Percentiles rank a stretch among this genome's conserved stretches.
These are phyloP conservation scores for Solanum megistacrolobum DNA, from an alignment of 257 asterid species.

Conservation along the genomic window DNA sequence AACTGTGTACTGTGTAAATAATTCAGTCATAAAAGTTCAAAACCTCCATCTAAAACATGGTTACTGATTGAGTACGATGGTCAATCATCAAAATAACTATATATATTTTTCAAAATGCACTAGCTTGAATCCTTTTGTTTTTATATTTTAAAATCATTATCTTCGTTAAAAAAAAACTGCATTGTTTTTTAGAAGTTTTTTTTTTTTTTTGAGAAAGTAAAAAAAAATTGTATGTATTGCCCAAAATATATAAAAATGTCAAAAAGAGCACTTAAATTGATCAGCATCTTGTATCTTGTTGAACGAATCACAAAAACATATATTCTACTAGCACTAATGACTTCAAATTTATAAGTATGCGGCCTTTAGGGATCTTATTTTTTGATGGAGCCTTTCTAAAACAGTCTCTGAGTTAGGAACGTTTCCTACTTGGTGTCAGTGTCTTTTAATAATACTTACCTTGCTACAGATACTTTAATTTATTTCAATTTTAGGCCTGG, in stretches of 20 bases:
- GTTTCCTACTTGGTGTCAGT: background rate
- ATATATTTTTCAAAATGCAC: background rate
- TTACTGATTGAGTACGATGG: background rate
- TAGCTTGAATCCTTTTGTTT: background rate
- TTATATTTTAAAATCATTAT: background rate
- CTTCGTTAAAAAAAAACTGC: background rate
- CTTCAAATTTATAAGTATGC: background rate
- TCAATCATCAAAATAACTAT: background rate
- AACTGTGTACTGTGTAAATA: background rate
- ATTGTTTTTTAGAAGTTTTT: background rate
- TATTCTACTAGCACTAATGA: background rate
- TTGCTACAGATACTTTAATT: background rate
- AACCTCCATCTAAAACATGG: background rate
- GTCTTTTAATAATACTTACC: background rate
- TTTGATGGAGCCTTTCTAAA: background rate
- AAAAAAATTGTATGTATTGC: background rate
- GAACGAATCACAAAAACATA: background rate
- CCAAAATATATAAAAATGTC: background rate
- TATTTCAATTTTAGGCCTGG: background rate
- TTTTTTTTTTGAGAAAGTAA: background rate
- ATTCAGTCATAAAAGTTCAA: background rate
- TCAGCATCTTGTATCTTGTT: background rate
- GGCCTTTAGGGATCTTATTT: background rate
- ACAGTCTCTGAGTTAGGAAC: background rate
- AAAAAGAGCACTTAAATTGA: background rate